Base-by-base conservation (phyloP, 495 filamentous ascomycete species). In the Hypoxylon subgilvum region DNA sequence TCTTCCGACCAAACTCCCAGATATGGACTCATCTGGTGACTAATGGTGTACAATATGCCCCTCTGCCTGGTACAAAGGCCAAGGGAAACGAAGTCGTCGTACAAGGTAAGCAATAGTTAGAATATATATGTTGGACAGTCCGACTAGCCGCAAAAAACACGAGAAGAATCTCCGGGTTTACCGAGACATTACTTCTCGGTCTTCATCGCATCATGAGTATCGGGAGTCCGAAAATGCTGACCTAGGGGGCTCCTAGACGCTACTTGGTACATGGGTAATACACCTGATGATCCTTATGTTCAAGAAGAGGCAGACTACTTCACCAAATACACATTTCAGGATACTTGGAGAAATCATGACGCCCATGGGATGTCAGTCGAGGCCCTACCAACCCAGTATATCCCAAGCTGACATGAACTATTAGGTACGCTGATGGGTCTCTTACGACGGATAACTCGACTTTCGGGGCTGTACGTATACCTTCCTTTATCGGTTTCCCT, bases 241-340 rank as follows among this genome's bases (percentile, higher is more conserved):
- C 23, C 31, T 38, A 52, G 49, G 50, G 28, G 46, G 12, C 1
- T 32, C 31, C 19, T 82, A 68, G 82, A 84, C 69, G 80, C 82
- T 17, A 84, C 81, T 0, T 85, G 80, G 82, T 76, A 79, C 57
- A 67, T 84, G 21, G 80, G 76, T 32, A 82, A 80, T 44, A 81
- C 79, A 0, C 79, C 81, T 0, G 53, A 72, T 47, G 80, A 85
- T 64, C 62, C 72, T 1, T 84, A 84, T 57, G 74, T 78, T 13
- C 66, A 70, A 6, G 72, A 82, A 35, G 76, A 79, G 35, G 74
- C 79, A 0, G 78, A 83, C 47, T 85, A 85, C 55, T 84, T 84
- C 57, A 84, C 81, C 14, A 85, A 85, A 52, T 85, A 85, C 52
- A 82, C 77, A 0, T 85, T 85, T 28, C 72, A 74, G 3, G 77